phyloP scores from a whole-genome alignment of 73 alveolate species.

The Tetrahymena elliotti region DNA sequence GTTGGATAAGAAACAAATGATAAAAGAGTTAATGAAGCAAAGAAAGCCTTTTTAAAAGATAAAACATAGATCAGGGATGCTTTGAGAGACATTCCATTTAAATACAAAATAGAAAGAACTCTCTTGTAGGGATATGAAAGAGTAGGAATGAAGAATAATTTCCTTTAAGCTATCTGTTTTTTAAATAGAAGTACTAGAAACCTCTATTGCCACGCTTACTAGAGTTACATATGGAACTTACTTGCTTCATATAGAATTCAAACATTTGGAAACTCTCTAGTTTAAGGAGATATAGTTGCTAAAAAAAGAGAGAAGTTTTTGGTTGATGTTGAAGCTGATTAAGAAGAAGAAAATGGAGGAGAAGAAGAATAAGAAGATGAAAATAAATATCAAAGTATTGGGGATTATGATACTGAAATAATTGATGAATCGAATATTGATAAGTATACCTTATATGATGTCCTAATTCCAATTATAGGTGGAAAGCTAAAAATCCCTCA shows the following conservation, averaged over 20 bases:
- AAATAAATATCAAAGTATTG: constrained; percentile 8
- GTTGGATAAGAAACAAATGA: constrained; percentile 18
- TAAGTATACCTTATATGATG: constrained; percentile 67
- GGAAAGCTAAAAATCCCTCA: constrained; percentile 68
- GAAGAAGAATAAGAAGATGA: constrained; percentile 58
- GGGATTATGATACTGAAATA: constrained; percentile 49
- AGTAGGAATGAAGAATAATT: constrained; percentile 58
- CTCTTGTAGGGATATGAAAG: constrained; percentile 55
- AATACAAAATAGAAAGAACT: constrained; percentile 78
- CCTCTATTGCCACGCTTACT: constrained; percentile 92
- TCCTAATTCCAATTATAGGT: constrained; percentile 93
- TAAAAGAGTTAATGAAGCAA: constrained; percentile 13
- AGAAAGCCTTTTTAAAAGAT: constrained; percentile 41
- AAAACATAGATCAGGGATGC: constrained; percentile 27
- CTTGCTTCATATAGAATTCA: constrained; percentile 79
- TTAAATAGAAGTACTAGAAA: constrained; percentile 63
- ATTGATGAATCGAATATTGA: constrained; percentile 69
- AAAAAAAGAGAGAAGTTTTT: constrained; percentile 60
- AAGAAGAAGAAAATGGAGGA: constrained; percentile 36
- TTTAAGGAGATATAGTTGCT: constrained; percentile 91
- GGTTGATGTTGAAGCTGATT: constrained; percentile 56
- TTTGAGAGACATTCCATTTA: constrained; percentile 43
- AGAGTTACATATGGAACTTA: constrained; percentile 92
- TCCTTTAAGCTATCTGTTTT: constrained; percentile 53
- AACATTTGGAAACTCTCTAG: constrained; percentile 61